Conservation (phyloP, 2,329 filamentous ascomycete genomes). For the Apiospora sp. region DNA sequence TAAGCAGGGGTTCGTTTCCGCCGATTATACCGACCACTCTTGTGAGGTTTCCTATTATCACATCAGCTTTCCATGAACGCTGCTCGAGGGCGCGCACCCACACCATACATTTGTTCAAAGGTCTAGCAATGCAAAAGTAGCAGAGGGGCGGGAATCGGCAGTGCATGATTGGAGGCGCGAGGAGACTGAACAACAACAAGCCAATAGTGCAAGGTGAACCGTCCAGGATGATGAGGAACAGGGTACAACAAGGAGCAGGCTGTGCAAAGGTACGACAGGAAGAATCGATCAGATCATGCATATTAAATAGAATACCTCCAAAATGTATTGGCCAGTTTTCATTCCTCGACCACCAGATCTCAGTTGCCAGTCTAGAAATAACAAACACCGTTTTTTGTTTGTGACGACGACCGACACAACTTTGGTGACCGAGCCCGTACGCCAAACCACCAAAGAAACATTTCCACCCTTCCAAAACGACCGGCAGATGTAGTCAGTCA, state of each 20-base stretch:
- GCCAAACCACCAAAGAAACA: constrained; percentile 19
- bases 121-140: background rate
- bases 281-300: constrained; percentile 23
- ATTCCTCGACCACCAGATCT: constrained; percentile 20
- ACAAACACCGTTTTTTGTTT: constrained; percentile 11
- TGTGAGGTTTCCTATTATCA: background rate
- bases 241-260: constrained; percentile 6
- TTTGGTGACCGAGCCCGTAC: constrained; percentile 24
- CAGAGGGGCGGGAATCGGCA: background rate
- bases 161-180: background rate
- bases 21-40: background rate
- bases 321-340: constrained; percentile 3
- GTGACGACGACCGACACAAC: constrained; percentile 15
- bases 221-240: background rate
- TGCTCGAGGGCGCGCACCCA: background rate
- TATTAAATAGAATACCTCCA: constrained; percentile 27
- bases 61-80: background rate
- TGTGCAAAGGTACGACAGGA: constrained; percentile 2
- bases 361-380: constrained; percentile 22
- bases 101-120: background rate
- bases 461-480: constrained; percentile 13
- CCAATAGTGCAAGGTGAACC: background rate
- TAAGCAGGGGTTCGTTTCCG: background rate
- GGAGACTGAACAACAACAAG: background rate
- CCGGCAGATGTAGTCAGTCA: constrained; percentile 18